A percentile compares a stretch with the other conserved stretches of the same genome.
These are phyloP conservation scores for Camelina laxa DNA, from an alignment of 345 rosid genomes.

Conservation along the genomic window DNA sequence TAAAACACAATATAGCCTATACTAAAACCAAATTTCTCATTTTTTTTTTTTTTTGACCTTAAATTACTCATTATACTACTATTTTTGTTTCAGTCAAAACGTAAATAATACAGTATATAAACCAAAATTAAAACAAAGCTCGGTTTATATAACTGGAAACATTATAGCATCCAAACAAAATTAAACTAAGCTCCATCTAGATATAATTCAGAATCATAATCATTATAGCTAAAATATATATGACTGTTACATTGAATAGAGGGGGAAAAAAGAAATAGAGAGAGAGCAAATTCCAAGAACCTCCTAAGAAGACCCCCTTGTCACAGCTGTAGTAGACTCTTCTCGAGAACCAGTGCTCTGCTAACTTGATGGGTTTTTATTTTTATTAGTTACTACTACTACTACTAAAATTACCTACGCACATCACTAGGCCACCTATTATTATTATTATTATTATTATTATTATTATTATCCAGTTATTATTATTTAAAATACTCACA, in stretches of 20 bases:
- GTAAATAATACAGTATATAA: background rate
- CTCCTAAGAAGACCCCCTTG: conserved; percentile 27
- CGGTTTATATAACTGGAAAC: background rate
- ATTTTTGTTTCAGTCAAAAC: background rate
- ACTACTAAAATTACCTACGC: conserved; percentile 22
- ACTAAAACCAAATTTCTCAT: background rate
- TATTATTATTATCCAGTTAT: background rate
- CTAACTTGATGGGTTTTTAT: conserved; percentile 16
- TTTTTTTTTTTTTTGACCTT: too few relatives aligned
- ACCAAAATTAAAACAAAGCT: background rate
- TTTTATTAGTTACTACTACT: conserved; percentile 22
- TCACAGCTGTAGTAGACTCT: conserved; percentile 36
- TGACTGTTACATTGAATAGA: background rate
- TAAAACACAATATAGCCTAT: conserved; percentile 6
- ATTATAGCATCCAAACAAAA: background rate
- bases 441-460: background rate
- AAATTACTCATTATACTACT: background rate
- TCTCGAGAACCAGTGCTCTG: conserved; percentile 30
- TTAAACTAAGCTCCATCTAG: background rate
- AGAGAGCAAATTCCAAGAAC: conserved; percentile 44
- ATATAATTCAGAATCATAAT: background rate
- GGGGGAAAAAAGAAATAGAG: background rate
- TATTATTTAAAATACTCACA: background rate
- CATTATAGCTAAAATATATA: background rate
- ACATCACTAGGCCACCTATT: conserved; percentile 25